Evolutionary conservation across 345 rosid species (phyloP), one percentile per base, ranked within the genome.

Genomic region (Erysimum cheiranthoides): DNA sequence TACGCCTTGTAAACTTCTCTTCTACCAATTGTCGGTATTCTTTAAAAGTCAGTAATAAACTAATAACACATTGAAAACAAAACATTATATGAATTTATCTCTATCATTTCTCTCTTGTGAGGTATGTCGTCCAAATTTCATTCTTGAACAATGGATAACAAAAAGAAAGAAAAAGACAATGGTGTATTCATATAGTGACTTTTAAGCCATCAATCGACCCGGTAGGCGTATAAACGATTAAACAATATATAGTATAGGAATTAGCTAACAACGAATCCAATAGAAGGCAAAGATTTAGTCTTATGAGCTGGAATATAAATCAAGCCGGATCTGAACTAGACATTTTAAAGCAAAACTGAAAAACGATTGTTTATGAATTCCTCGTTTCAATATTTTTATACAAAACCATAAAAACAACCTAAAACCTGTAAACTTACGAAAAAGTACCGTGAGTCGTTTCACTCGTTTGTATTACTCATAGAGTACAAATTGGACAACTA

Each of bases 191-290:
- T 27, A 45, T 43, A 31, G 31, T 49, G 32, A 50, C 31, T 49
- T 50, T 28, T 17, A 51, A 62, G 34, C 12, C 28, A 3, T 32
- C 9, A 43, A 57, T 46, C 39, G 59, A 47, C 17, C 42, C 21
- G 10, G 13, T 18, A 58, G 67, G 38, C 42, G n/a, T 70, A 40
- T 50, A 38, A 38, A 51, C 47, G 16, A 18, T 6, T 25, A n/a
- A 21, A n/a, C n/a, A 21, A 13, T 58, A 27, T 66, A 38, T 57
- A 28, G n/a, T n/a, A 49, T 13, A 46, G 4, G 8, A 58, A n/a
- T n/a, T n/a, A 66, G 62, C 79, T 61, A 68, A 60, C 79, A 75
- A 68, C 69, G 60, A 68, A 68, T 75, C 69, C 69, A 75, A 61
- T 68, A 75, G 56, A 75, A 40, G 68, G 17, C 45, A 58, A 58